Evolutionary conservation across 768 basidiomycete species (phyloP).

Genomic region (Hirschioporus abietinus): DNA sequence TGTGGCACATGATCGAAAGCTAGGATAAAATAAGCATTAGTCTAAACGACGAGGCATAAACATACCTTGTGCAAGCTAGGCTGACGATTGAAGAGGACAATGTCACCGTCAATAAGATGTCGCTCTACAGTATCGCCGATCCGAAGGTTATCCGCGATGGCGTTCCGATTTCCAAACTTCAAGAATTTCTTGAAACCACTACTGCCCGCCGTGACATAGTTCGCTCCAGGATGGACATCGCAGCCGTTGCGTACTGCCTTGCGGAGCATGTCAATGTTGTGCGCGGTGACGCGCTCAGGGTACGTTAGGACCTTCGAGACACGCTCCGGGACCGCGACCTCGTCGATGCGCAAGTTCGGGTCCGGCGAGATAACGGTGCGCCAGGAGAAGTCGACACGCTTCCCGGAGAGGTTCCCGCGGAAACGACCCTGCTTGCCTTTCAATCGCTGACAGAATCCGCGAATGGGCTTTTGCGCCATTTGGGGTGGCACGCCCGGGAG

Average conservation of each 20-base stretch:
- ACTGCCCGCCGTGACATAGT: conserved; percentile 80
- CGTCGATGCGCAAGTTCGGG: conserved; percentile 97
- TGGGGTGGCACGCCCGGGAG: conserved; percentile 85
- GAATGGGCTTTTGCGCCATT: conserved; percentile 88
- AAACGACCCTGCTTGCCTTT: conserved; percentile 99
- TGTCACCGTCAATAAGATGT: conserved; percentile 91
- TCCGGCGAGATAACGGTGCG: conserved; percentile 99
- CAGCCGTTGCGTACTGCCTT: conserved; percentile 83
- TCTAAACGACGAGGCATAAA: neutral
- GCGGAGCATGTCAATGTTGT: conserved; percentile 78
- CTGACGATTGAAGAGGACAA: conserved; percentile 97
- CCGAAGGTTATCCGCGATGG: conserved; percentile 75
- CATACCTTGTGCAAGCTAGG: conserved; percentile 92
- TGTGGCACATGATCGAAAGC: conserved; percentile 99
- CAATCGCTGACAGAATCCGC: conserved; percentile 94
- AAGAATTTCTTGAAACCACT: conserved; percentile 82
- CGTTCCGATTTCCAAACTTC: conserved; percentile 76
- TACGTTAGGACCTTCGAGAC: conserved; percentile 95
- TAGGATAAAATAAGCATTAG: conserved; percentile 9
- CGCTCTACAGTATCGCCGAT: conserved; percentile 93
- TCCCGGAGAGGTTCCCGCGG: conserved; percentile 95
- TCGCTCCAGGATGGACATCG: conserved; percentile 91
- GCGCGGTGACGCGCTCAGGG: conserved; percentile 88
- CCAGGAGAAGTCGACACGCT: conserved; percentile 97
- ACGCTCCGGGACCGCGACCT: conserved; percentile 94